Evolutionary conservation across 371 early-diverging fungal genomes (phyloP), one percentile per base, ranked within the genome.

Genomic region (Syncephalastrum monosporum): DNA sequence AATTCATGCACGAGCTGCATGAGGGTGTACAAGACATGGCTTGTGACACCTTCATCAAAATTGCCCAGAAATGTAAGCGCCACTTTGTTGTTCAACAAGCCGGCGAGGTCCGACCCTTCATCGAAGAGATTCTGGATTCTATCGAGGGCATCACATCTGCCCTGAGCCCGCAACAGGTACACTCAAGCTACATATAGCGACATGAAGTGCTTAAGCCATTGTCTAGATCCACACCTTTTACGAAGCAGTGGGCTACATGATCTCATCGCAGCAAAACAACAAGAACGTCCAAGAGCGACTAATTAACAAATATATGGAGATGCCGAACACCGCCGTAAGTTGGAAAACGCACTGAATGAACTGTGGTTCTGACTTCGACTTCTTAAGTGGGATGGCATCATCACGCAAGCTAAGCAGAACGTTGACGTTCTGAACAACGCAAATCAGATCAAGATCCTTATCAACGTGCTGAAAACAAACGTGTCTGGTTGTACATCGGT

Each of bases 1-100:
- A 99, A 80, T 99, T 99, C 77, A 99, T 99, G 99, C 96, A 98
- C 67, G 99, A 99, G 77, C 79, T 88, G 5, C 98, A 99, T 65
- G 99, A 98, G 78, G 99, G 99, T 80, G 98, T 99, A 17, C 97
- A 98, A 72, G 99, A 99, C 74, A 99, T 99, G 99, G 99, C 99
- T 21, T 99, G 99, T 75, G 99, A 99, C 74, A 99, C 99, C 3
- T 99, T 99, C 73, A 95, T 97, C 63, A 98, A 95, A 71, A 99
- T 99, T 67, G 83, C 97, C 15, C 94, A 96, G 67, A 97, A 97
- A 69, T 97, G 98, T 77, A 90, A 90, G 46, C 87, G 93, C 21
- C 96, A 99, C 66, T 98, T 99, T 82, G 90, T 97, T 24, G 57
- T 77, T 3, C 93, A 92, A 71, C 95, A 96, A 70, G 73, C 83